Evolutionary conservation across 306 rosid genomes (phyloP).

Genomic region (Amphicarpaea edgeworthii): DNA sequence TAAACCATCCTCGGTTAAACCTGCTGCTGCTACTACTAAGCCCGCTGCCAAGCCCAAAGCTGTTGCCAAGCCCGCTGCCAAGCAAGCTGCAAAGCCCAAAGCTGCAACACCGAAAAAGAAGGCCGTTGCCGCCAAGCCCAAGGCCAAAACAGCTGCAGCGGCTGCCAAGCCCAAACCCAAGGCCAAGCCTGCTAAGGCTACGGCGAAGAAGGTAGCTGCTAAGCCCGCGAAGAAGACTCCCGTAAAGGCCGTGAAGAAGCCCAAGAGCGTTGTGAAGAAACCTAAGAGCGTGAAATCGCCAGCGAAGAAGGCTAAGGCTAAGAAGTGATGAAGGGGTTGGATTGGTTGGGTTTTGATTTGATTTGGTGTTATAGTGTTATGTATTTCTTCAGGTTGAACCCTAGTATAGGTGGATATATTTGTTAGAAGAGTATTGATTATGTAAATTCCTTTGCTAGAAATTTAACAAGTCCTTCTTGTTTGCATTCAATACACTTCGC

Average conservation of each 20-base stretch:
- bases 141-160: not conserved
- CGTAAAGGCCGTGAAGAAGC: not conserved
- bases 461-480: not conserved
- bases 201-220: constrained; percentile 27
- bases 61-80: constrained; percentile 28
- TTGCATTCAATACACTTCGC: not conserved
- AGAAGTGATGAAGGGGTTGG: constrained; percentile 55
- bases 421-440: not conserved
- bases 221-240: not conserved
- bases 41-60: constrained; percentile 44
- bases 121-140: constrained; percentile 52
- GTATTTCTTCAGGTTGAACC: not conserved
- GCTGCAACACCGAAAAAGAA: constrained; percentile 46
- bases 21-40: constrained; percentile 50
- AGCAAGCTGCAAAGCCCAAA: constrained; percentile 49
- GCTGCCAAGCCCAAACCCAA: not conserved
- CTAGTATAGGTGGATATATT: not conserved
- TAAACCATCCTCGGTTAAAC: not conserved
- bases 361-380: not conserved
- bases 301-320: constrained; percentile 48
- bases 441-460: constrained; percentile 32
- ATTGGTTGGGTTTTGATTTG: not conserved
- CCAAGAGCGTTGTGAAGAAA: constrained; percentile 38
- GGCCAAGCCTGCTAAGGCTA: constrained; percentile 48
- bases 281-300: constrained; percentile 60